These are phyloP conservation scores for Leishmania tropica DNA, from an alignment of 208 protist species.

Conservation along the genomic window DNA sequence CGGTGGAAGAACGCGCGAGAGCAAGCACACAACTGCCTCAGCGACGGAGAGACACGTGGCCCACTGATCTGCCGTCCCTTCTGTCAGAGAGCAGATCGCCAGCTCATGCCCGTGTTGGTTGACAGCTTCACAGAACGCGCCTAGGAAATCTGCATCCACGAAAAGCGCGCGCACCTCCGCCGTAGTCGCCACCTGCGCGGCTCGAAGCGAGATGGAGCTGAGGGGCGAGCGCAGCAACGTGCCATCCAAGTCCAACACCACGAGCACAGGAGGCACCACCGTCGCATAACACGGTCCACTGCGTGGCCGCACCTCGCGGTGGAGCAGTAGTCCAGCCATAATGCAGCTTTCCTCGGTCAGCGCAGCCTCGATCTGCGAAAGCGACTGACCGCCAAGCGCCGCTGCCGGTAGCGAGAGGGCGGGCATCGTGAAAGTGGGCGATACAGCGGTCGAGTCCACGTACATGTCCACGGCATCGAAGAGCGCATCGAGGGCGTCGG, in stretches of 20 bases:
- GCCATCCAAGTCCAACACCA: constrained; percentile 48
- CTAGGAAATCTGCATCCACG: constrained; percentile 38
- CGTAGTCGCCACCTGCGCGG: constrained; percentile 5
- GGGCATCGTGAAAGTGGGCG: not conserved
- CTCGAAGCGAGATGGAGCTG: constrained; percentile 15
- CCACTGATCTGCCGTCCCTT: constrained; percentile 34
- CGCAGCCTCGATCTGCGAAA: constrained; percentile 1
- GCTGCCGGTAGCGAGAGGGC: not conserved
- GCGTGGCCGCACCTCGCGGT: constrained; percentile 24
- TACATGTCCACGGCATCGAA: constrained; percentile 7
- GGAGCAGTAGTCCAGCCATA: constrained; percentile 24
- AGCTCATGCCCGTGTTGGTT: constrained; percentile 29
- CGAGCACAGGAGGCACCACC: constrained; percentile 37
- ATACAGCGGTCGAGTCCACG: not conserved
- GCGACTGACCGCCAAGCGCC: not conserved
- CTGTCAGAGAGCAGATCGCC: constrained; percentile 46
- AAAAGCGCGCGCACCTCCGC: constrained; percentile 19
- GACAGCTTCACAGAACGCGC: constrained; percentile 30
- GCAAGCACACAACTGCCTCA: constrained; percentile 29
- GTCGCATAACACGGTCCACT: constrained; percentile 23
- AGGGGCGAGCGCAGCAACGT: constrained; percentile 38
- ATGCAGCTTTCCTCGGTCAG: constrained; percentile 20
- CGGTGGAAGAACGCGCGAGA: constrained; percentile 31
- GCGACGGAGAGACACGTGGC: constrained; percentile 14
- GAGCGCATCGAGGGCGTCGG: constrained; percentile 5